These are phyloP conservation scores for Helminthosporium solani DNA, from an alignment of 2,329 filamentous ascomycete genomes.

Conservation along the genomic window DNA sequence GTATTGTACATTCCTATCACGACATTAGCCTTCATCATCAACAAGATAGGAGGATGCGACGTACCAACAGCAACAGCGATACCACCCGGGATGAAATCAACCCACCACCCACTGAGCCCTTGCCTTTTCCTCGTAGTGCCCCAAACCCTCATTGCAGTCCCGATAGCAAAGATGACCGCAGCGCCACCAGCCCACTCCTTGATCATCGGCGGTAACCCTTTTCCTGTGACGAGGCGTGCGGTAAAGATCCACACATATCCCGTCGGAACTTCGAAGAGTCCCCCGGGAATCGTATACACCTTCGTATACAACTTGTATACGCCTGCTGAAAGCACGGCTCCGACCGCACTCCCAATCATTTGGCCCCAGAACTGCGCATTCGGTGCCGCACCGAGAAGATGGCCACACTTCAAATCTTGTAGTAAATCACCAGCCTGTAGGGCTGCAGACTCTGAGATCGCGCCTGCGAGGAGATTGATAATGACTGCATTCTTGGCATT, in stretches of 20 bases:
- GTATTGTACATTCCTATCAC: constrained; percentile 91
- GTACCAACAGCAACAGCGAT: constrained; percentile 91
- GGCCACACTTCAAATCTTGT: constrained; percentile 95
- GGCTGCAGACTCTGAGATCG: constrained; percentile 80
- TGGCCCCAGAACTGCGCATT: constrained; percentile 97
- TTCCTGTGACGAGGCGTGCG: constrained; percentile 84
- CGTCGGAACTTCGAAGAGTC: constrained; percentile 90
- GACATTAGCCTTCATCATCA: not conserved
- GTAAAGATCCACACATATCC: constrained; percentile 98
- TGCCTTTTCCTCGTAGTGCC: constrained; percentile 31
- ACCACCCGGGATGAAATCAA: constrained; percentile 79
- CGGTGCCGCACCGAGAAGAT: constrained; percentile 86
- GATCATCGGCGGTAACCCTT: constrained; percentile 82
- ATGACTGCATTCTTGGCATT: constrained; percentile 73
- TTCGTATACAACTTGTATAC: constrained; percentile 89
- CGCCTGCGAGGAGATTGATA: constrained; percentile 92
- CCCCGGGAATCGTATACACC: constrained; percentile 85
- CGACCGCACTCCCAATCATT: constrained; percentile 82
- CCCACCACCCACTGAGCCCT: constrained; percentile 57
- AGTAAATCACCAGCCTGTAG: constrained; percentile 94
- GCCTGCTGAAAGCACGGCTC: constrained; percentile 79
- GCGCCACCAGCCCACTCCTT: constrained; percentile 74
- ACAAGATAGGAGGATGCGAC: constrained; percentile 26
- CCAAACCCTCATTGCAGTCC: constrained; percentile 66
- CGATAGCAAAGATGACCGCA: constrained; percentile 69